Evolutionary conservation across 164 flowering plant genomes (phyloP), one percentile per base, ranked within the genome.

Genomic region (Magnolia kwangsiensis): DNA sequence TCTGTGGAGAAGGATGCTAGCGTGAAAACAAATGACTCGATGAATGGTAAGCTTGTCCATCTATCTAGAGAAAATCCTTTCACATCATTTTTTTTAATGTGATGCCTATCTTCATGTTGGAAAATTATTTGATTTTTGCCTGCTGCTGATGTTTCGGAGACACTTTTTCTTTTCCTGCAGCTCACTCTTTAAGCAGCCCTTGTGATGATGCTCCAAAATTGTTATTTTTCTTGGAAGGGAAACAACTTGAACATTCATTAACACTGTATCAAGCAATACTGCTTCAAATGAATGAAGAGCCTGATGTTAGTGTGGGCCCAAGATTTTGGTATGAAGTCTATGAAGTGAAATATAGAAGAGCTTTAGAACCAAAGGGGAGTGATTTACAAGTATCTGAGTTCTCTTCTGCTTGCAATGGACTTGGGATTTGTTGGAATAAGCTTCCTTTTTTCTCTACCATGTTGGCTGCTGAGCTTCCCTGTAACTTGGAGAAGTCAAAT

Each of bases 251-350:
- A 51, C 81, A 69, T 5, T 71, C 83, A 64, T 71, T 85, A 76
- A 87, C 93, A 5, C 77, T 96, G 20, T 96, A 90, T 82, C 99
- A 96, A 81, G 89, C 89, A 63, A 82, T 96, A 79, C 84, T 94
- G 37, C 85, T 81, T 59, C 84, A 86, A 69, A 49, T 84, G 73
- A 87, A 79, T 76, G 76, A 75, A 21, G 91, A 82, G 50, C 16
- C 82, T 75, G 92, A 86, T 50, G 23, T 81, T 65, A 59, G 76
- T 71, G 71, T 78, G 16, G 78, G 81, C 51, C 71, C 82, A 65
- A 87, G 82, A 50, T 76, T 90, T 61, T 96, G 97, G 98, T 85
- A 78, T 80, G 84, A 83, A 80, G 84, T 84, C 63, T 80, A 92
- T 75, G 87, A 82, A 68, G 37, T 96, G 77, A 86, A 90, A 20